Base-by-base conservation (phyloP, 257 asterid species). In the Lantana camara region DNA sequence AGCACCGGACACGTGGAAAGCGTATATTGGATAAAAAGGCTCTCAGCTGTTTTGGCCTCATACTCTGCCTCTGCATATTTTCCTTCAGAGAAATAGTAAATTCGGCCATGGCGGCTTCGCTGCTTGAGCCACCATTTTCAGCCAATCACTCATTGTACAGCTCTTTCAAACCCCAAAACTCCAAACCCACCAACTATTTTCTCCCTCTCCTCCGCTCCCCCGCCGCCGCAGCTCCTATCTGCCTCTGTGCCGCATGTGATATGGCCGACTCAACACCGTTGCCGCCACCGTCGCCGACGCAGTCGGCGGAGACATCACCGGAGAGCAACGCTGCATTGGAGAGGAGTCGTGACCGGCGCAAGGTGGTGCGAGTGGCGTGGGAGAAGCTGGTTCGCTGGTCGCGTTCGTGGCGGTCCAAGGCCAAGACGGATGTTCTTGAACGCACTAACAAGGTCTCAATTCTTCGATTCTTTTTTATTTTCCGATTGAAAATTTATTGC, bases 381-480 rank as follows among this genome's bases (percentile, higher is more conserved):
- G 96, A 91, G 73, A 85, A 85, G 81, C 87, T 91, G 57, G 88
- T 91, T 49, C 87, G 98, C 11, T 91, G 98, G 98, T 91, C 98
- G n/a, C 96, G 98, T 27, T 84, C 93, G 27, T 75, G 53, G 86
- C 87, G 85, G 38, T 88, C 91, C 63, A 91, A 50, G 75, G 89
- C 91, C 69, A 91, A 91, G 70, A 85, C 91, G 15, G 95, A 91
- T 58, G 96, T 91, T 72, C 88, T 88, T 24, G 91, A 91, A 71
- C 93, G 95, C 74, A 88, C 98, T 57, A 76, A 79, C 19, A 91
- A 91, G 95, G 97, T 90, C 27, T 32, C 23, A n/a, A 15, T 32
- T 2, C 13, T 41, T 16, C n/a, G 17, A 35, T 46, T 17, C 23
- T 11, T 37, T 24, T 27, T 44, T 22, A 9, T 9, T 9, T 24